phyloP scores from a whole-genome alignment of 23 red algal genomes.

The Chondrus crispus region DNA sequence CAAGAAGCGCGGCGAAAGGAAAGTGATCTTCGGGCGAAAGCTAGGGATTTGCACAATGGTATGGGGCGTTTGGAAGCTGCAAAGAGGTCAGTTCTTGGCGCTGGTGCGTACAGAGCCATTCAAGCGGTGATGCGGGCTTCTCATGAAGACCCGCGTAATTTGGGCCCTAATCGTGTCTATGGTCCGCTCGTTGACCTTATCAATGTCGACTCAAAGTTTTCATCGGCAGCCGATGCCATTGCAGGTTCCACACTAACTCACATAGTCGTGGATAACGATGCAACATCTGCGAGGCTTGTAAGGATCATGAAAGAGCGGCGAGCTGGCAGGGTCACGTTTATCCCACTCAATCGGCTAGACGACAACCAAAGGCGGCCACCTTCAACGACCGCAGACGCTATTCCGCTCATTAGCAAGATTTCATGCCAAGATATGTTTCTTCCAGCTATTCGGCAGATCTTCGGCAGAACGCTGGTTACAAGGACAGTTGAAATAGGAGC shows the following conservation, averaged over 20 bases:
- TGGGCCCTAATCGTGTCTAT: constrained; percentile 69
- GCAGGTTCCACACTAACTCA: constrained; percentile 75
- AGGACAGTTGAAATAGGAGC: constrained; percentile 79
- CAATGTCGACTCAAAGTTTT: constrained; percentile 76
- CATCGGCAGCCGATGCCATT: constrained; percentile 77
- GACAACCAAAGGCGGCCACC: constrained; percentile 12
- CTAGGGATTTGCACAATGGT: constrained; percentile 43
- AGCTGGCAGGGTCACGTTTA: constrained; percentile 92
- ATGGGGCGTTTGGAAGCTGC: constrained; percentile 59
- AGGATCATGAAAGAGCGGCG: constrained; percentile 49
- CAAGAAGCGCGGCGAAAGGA: constrained; percentile 88
- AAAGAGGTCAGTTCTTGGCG: constrained; percentile 70
- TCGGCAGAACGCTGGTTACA: constrained; percentile 79
- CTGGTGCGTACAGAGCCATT: constrained; percentile 42
- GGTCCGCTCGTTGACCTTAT: constrained; percentile 89
- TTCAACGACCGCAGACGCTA: constrained; percentile 59
- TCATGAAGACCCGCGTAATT: constrained; percentile 32
- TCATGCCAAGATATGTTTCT: constrained; percentile 45
- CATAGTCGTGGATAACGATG: constrained; percentile 92
- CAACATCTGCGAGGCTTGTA: constrained; percentile 89
- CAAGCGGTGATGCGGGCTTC: constrained; percentile 33
- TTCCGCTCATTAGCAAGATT: constrained; percentile 85
- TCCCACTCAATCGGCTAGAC: constrained; percentile 86
- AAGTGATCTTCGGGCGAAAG: constrained; percentile 48
- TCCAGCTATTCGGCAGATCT: constrained; percentile 64